Evolutionary conservation across 2,329 filamentous ascomycete genomes (phyloP), one percentile per base, ranked within the genome.

Genomic region (Cladorrhinum sp.): DNA sequence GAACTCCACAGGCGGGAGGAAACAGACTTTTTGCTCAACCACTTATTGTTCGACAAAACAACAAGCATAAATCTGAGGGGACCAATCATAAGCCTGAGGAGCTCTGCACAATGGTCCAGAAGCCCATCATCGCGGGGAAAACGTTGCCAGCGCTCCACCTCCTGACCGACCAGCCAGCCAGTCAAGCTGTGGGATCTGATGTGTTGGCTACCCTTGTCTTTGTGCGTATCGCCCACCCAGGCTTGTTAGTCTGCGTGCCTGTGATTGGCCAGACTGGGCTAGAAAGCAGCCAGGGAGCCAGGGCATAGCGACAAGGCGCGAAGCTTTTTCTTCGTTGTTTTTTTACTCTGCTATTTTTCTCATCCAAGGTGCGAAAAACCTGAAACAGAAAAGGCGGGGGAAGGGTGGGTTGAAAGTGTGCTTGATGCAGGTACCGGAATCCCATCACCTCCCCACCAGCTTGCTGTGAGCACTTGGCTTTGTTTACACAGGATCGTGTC

Each of bases 81-180:
- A 23, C 68, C 67, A 70, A 70, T 69, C 65, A 69, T 42, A 48
- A 24, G 53, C 55, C 62, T 64, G 61, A 65, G 50, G 67, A 65
- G 64, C 63, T 66, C 36, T 12, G 14, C 33, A 36, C 12, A 36
- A 12, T 21, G 42, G 16, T 21, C 16, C 42, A 20, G n/a, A 36
- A 54, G 46, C 36, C 28, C 55, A 57, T 42, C 55, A 56, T 42
- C 53, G 49, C 33, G 56, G 50, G 59, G 50, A 36, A 54, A 54
- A n/a, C 26, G 33, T 16, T 36, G 4, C 33, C 18, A 51, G n/a
- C 20, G 7, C 21, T 42, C 56, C 56, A 58, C 39, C 48, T 8
- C 55, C n/a, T 14, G 14, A 21, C 5, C 7, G 12, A 24, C 23
- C 5, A 21, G 39, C 23, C 26, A 16, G 30, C n/a, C 26, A 24